phyloP scores from a whole-genome alignment of 306 rosid genomes.

The Prunus mongolica region DNA sequence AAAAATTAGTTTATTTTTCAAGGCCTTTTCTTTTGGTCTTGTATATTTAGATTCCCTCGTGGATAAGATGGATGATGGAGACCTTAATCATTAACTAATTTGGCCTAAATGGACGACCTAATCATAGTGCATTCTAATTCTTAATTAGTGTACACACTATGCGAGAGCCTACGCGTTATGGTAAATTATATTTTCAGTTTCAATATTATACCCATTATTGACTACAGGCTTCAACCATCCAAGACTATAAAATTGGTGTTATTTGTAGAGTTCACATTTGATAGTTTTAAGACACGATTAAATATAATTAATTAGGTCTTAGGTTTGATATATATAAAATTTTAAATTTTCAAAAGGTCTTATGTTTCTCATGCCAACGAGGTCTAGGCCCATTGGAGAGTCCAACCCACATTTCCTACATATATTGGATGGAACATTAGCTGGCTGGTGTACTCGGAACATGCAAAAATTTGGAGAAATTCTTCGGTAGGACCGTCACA shows the following conservation, averaged over 20 bases:
- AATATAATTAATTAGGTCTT: background rate
- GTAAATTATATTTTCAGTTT: background rate
- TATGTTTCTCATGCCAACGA: no score
- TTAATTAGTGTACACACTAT: background rate
- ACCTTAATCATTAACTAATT: constrained; percentile 12
- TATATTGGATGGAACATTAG: no score
- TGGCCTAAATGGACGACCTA: background rate
- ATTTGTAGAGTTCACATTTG: background rate
- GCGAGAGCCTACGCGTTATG: background rate
- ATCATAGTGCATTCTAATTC: background rate
- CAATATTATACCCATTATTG: constrained; percentile 11
- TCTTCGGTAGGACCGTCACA: no score
- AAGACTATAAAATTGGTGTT: background rate
- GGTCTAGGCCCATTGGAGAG: no score
- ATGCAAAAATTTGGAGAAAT: no score
- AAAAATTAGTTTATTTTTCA: background rate
- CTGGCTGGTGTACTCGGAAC: no score
- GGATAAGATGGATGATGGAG: background rate
- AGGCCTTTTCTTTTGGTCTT: background rate
- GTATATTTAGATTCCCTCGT: background rate
- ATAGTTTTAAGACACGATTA: background rate
- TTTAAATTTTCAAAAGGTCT: no score
- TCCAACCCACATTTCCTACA: no score
- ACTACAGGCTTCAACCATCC: background rate
- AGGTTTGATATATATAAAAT: background rate